A percentile compares a stretch with the other conserved stretches of the same genome.
These are phyloP conservation scores for Aspergillus sp. DNA, from an alignment of 2,329 filamentous ascomycete genomes.

Conservation along the genomic window DNA sequence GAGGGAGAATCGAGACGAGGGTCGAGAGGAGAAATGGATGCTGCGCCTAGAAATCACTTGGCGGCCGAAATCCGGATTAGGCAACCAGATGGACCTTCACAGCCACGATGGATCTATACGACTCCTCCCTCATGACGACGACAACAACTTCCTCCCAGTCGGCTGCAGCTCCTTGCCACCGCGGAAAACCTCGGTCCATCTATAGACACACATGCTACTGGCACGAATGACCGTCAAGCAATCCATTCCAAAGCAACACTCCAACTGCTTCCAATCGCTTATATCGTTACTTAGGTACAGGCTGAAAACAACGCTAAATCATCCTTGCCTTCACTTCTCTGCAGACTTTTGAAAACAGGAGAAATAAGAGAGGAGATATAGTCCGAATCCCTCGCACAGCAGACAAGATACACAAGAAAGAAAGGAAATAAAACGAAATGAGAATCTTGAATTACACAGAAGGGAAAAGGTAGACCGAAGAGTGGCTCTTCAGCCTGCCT, in stretches of 20 bases:
- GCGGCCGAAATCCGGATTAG: not conserved
- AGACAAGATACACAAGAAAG: not conserved
- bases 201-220: not conserved
- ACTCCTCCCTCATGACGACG: too few relatives aligned
- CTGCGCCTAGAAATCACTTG: not conserved
- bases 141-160: not conserved
- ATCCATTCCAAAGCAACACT: not conserved
- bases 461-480: not conserved
- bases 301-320: constrained; percentile 13
- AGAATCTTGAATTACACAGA: constrained; percentile 1
- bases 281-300: constrained; percentile 11
- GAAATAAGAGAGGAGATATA: not conserved
- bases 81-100: constrained; percentile 1
- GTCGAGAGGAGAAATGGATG: not conserved
- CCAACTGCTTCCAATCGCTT: constrained; percentile 4
- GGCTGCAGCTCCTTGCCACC: not conserved
- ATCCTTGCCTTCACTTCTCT: constrained; percentile 7
- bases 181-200: not conserved
- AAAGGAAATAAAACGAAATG: constrained; percentile 1
- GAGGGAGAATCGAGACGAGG: not conserved
- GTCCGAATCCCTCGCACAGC: not conserved
- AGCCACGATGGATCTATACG: constrained; percentile 1
- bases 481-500: too few relatives aligned
- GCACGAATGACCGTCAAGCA: not conserved
- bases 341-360: constrained; percentile 5